Conservation (phyloP, 768 basidiomycete species). For the Leccinellum rugosiceps region DNA sequence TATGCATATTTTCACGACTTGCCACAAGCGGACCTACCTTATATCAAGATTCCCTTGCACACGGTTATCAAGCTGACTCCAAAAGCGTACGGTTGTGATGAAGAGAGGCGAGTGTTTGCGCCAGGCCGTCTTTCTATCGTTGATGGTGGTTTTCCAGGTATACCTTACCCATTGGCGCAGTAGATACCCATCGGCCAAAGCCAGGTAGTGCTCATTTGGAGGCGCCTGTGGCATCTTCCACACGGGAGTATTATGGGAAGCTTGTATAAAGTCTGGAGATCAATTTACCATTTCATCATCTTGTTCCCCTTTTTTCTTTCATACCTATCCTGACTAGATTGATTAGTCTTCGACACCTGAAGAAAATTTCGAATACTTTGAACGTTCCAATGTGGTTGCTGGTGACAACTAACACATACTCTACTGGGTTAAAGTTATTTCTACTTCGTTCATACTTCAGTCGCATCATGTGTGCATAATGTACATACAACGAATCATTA, state of each 20-base stretch:
- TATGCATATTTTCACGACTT: constrained; percentile 97
- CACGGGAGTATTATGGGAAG: constrained; percentile 38
- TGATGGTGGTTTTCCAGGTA: constrained; percentile 50
- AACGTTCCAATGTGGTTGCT: not conserved
- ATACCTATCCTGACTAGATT: not conserved
- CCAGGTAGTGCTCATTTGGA: constrained; percentile 27
- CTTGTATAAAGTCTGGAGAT: constrained; percentile 5
- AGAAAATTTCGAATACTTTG: not conserved
- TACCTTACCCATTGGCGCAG: constrained; percentile 85
- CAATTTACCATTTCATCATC: not conserved
- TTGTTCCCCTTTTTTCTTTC: not conserved
- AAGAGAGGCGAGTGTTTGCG: constrained; percentile 65
- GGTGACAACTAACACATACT: not conserved
- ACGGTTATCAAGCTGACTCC: constrained; percentile 98
- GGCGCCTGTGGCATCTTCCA: constrained; percentile 14
- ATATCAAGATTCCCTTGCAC: constrained; percentile 95
- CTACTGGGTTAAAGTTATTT: not conserved
- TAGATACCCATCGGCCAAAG: constrained; percentile 86
- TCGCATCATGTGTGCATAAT: not conserved
- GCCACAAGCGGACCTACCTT: constrained; percentile 90
- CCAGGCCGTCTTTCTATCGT: not conserved
- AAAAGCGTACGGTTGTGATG: constrained; percentile 97
- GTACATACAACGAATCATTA: not conserved
- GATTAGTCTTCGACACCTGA: not conserved
- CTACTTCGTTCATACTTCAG: not conserved